Conservation (phyloP, 805 yeast genomes). For the Yarrowia sp. region DNA sequence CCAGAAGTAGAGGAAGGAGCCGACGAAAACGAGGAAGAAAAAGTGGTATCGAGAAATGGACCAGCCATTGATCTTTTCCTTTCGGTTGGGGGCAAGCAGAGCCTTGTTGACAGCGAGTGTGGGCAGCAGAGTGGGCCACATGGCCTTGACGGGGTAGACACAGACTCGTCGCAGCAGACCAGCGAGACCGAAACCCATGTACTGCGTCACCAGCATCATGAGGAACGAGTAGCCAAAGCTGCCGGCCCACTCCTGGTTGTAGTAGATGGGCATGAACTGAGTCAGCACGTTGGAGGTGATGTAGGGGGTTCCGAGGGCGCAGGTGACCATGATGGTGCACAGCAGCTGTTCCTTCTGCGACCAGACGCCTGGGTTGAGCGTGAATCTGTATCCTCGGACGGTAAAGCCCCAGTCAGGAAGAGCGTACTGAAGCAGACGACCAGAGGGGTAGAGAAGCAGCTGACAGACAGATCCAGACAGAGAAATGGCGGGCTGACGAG, state of each 20-base stretch:
- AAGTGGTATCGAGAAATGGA: conserved; percentile 50
- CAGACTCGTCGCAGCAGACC: conserved; percentile 53
- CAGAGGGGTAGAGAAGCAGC: conserved; percentile 57
- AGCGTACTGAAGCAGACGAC: conserved; percentile 35
- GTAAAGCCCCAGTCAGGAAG: conserved; percentile 38
- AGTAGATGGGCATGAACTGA: conserved; percentile 26
- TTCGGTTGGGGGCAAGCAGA: conserved; percentile 37
- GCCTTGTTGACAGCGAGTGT: conserved; percentile 45
- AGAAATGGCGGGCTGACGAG: conserved; percentile 50
- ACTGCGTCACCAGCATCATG: conserved; percentile 47
- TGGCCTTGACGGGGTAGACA: conserved; percentile 43
- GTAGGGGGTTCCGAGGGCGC: conserved; percentile 43
- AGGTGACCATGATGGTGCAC: conserved; percentile 43
- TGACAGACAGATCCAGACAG: conserved; percentile 52
- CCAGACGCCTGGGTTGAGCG: conserved; percentile 63
- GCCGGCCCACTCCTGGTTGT: conserved; percentile 28
- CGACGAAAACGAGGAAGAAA: conserved; percentile 44
- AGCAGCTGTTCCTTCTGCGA: conserved; percentile 59
- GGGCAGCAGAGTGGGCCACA: conserved; percentile 55
- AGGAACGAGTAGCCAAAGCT: conserved; percentile 45
- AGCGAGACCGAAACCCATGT: conserved; percentile 51
- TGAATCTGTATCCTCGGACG: conserved; percentile 31
- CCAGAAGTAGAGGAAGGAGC: conserved; percentile 58
- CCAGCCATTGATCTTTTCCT: conserved; percentile 58
- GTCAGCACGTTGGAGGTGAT: conserved; percentile 25